A percentile compares a stretch with the other conserved stretches of the same genome.
Evolutionary conservation across 1,284 basidiomycete species (phyloP).

Genomic region (Heimioporus punctisporus): DNA sequence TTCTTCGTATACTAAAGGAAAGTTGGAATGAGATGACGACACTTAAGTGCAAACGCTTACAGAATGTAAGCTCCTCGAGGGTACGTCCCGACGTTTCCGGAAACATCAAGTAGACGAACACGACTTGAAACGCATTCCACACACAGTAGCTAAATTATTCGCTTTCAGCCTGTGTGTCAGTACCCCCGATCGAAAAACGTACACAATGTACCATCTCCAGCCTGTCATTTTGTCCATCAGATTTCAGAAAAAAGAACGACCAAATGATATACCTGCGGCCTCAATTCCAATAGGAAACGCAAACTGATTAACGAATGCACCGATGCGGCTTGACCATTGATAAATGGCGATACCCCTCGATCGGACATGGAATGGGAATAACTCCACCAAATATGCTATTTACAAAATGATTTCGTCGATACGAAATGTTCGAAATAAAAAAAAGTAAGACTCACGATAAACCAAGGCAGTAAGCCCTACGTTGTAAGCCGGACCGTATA

Average conservation of each 20-base stretch:
- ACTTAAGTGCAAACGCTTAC: too few species aligned
- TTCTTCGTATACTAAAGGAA: too few species aligned
- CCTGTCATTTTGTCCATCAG: neutral
- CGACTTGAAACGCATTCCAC: constrained; percentile 46
- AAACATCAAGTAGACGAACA: constrained; percentile 54
- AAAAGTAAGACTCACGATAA: neutral
- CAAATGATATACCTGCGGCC: neutral
- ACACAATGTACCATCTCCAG: constrained; percentile 11
- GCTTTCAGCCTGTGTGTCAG: neutral
- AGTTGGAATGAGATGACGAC: too few species aligned
- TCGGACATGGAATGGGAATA: neutral
- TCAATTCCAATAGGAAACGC: neutral
- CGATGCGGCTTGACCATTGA: neutral
- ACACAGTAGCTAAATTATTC: constrained; percentile 37
- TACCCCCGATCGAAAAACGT: neutral
- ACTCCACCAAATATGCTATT: neutral
- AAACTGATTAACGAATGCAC: neutral
- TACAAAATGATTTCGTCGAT: neutral
- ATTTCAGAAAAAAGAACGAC: too few species aligned
- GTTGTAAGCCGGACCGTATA: neutral
- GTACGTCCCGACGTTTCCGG: constrained; percentile 54
- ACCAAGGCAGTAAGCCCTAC: neutral
- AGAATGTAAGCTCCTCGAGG: constrained; percentile 61
- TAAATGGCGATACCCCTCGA: neutral
- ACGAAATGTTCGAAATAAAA: neutral